A percentile compares a stretch with the other conserved stretches of the same genome.
phyloP scores from a whole-genome alignment of 306 rosid genomes.

The Corylus avellana region DNA sequence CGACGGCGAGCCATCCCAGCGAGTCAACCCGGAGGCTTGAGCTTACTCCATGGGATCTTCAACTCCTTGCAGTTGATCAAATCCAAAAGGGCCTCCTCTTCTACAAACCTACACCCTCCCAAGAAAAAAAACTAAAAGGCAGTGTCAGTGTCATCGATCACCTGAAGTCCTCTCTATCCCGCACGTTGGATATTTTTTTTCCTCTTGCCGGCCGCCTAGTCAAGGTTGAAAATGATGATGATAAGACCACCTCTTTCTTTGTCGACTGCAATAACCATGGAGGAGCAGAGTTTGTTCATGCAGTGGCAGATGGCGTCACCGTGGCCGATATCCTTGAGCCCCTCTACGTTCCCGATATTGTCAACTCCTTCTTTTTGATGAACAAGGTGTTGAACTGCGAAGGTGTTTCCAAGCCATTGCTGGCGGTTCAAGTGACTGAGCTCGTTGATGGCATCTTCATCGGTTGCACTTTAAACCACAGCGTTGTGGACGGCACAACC shows the following conservation, averaged over 20 bases:
- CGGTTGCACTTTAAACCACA: neutral
- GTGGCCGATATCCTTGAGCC: neutral
- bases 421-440: neutral
- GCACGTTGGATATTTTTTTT: neutral
- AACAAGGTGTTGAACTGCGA: neutral
- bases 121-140: neutral
- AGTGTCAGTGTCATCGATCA: neutral
- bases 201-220: constrained; percentile 12
- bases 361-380: neutral
- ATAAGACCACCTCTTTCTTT: neutral
- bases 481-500: neutral
- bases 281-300: constrained; percentile 8
- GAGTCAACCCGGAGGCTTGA: neutral
- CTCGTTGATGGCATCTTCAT: constrained; percentile 1
- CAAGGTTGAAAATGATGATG: neutral
- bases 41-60: constrained; percentile 1
- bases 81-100: constrained; percentile 4
- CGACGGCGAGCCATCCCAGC: neutral
- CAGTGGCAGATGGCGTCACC: neutral
- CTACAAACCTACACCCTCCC: neutral
- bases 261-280: neutral
- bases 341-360: neutral
- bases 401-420: constrained; percentile 2
- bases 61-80: neutral
- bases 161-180: neutral